phyloP scores from a whole-genome alignment of 129 eudicot species.

The Flaveria brownii region DNA sequence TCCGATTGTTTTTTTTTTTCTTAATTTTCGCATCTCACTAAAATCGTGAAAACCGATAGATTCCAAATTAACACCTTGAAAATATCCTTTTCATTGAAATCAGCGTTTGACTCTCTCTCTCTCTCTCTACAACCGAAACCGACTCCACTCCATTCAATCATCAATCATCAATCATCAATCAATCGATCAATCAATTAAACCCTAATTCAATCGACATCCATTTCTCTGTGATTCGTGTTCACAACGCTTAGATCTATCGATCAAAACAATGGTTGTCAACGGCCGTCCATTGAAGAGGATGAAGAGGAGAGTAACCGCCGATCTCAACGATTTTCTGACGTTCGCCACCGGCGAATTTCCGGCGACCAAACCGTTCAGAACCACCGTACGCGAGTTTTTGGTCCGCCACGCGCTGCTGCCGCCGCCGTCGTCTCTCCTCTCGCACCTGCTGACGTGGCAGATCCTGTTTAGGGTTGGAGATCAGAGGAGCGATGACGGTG shows the following conservation, averaged over 20 bases:
- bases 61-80: slow-evolving; percentile 16
- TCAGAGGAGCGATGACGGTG: slow-evolving; percentile 25
- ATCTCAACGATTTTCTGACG: slow-evolving; percentile 68
- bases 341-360: slow-evolving; percentile 57
- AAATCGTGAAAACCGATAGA: slow-evolving; percentile 21
- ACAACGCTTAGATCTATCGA: slow-evolving; percentile 32
- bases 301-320: slow-evolving; percentile 95
- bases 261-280: slow-evolving; percentile 63
- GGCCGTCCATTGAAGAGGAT: slow-evolving; percentile 72
- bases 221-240: neutral
- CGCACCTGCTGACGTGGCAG: slow-evolving; percentile 89
- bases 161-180: neutral
- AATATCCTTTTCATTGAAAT: slow-evolving; percentile 14
- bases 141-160: slow-evolving; percentile 20
- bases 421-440: slow-evolving; percentile 69
- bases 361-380: slow-evolving; percentile 59
- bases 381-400: slow-evolving; percentile 52
- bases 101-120: slow-evolving; percentile 19
- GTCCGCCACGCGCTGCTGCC: slow-evolving; percentile 75
- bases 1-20: too few relatives aligned
- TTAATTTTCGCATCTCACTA: too few relatives aligned
- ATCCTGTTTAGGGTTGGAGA: slow-evolving; percentile 74
- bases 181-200: neutral
- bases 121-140: slow-evolving; percentile 27
- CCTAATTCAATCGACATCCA: neutral